Evolutionary conservation across 2,329 filamentous ascomycete species (phyloP), one percentile per base, ranked within the genome.

Genomic region (Fusarium cyanostomum): DNA sequence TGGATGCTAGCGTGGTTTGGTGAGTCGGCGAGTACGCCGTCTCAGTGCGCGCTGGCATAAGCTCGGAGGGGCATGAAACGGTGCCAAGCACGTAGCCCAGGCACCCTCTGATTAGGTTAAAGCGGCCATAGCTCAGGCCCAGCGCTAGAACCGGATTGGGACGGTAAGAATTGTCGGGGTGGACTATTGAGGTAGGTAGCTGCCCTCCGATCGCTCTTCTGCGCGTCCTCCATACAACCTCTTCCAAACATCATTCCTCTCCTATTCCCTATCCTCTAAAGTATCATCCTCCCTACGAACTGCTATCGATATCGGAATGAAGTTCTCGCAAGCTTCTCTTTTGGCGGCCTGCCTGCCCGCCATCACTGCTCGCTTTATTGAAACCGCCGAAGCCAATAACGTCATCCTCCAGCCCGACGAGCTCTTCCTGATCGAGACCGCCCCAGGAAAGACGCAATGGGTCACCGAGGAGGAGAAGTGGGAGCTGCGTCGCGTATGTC

Each of bases 391-490:
- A 69, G 72, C 66, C 56, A 77, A 86, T 68, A 80, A 81, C 63
- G 77, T 86, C 62, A 76, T 83, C 56, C 79, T 86, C 54, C 75
- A 82, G 37, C 65, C 66, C 42, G 67, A 71, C 30, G 71, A 75
- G 59, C 65, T 67, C 68, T 95, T 85, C 75, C 83, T 96, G 42
- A 88, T 99, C 64, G 94, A 98, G 80, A 83, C 95, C 24, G 85
- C 86, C n/a, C 92, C 92, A 4, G 92, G 91, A 53, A 84, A 94
- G 74, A 94, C 89, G 21, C 82, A 85, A 82, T 95, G 92, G 91
- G 89, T 97, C 28, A 96, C 92, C 0, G 94, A 98, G 72, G 92
- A 97, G 31, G 89, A 97, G 80, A 99, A 98, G 79, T 97, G 94
- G 93, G 88, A 89, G 76, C 80, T 98, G 64, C 89, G 91, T 72